Conservation (phyloP, 805 yeast species). For the Kodamaea sagamina region DNA sequence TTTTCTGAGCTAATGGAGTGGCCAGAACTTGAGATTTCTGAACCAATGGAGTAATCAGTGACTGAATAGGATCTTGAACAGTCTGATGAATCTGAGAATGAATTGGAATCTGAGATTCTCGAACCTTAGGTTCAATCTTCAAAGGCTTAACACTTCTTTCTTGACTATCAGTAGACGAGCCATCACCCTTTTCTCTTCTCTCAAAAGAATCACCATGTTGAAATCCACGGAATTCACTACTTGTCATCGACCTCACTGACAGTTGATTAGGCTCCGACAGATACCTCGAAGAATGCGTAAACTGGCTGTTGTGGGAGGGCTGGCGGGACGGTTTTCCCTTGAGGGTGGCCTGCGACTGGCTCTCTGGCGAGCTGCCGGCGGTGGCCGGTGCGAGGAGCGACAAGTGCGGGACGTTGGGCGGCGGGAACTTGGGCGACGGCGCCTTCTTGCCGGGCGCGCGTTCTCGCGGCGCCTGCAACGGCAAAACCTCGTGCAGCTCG, state of each 20-base stretch:
- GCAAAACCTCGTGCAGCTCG: conserved; percentile 1
- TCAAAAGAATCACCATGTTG: conserved; percentile 10
- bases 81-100: too few species aligned
- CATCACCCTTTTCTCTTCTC: not conserved
- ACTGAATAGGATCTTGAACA: too few species aligned
- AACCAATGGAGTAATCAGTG: too few species aligned
- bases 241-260: conserved; percentile 6
- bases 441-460: not conserved
- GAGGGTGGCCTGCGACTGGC: not conserved
- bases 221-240: conserved; percentile 13
- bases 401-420: conserved; percentile 3
- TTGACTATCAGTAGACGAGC: too few species aligned
- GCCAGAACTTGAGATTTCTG: too few species aligned
- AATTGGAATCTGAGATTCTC: too few species aligned
- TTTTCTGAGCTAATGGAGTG: too few species aligned
- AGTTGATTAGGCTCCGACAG: conserved; percentile 5
- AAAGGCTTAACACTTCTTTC: not conserved
- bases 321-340: conserved; percentile 4
- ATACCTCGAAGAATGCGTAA: conserved; percentile 3
- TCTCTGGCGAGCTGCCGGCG: not conserved
- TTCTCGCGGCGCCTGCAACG: not conserved
- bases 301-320: not conserved
- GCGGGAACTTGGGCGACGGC: not conserved
- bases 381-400: not conserved
- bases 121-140: not conserved